Percentiles rank a stretch among this genome's conserved stretches.
These are phyloP conservation scores for Lycium barbarum DNA, from an alignment of 257 asterid genomes.

Conservation along the genomic window DNA sequence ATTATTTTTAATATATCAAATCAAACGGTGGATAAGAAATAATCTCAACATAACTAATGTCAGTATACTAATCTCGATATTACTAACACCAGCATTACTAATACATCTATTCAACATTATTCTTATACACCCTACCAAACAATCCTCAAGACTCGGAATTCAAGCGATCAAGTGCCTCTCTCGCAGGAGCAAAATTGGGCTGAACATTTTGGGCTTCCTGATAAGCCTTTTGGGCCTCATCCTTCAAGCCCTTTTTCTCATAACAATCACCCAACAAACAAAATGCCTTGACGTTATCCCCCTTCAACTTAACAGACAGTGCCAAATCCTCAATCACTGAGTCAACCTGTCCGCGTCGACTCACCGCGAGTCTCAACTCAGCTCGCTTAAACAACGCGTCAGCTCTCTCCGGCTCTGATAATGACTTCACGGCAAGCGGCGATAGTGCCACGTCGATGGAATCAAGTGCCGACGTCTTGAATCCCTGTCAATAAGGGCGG, in stretches of 20 bases:
- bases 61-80: too few species aligned
- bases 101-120: too few species aligned
- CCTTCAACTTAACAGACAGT: constrained; percentile 55
- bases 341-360: constrained; percentile 45
- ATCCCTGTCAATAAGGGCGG: constrained; percentile 37
- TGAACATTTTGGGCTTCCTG: constrained; percentile 48
- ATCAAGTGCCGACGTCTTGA: constrained; percentile 65
- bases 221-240: constrained; percentile 58
- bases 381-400: constrained; percentile 77
- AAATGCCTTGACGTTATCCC: constrained; percentile 53
- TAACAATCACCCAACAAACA: constrained; percentile 68
- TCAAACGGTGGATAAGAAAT: too few species aligned
- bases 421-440: constrained; percentile 53
- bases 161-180: constrained; percentile 54
- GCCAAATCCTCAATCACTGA: constrained; percentile 60
- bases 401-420: constrained; percentile 58
- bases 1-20: too few species aligned
- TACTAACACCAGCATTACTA: too few species aligned
- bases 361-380: constrained; percentile 51
- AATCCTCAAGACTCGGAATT: constrained; percentile 22
- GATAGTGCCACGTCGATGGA: constrained; percentile 73
- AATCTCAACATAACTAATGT: too few species aligned
- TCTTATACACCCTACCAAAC: too few species aligned
- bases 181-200: constrained; percentile 49
- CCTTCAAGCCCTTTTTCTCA: constrained; percentile 59